Evolutionary conservation across 129 eudicot species (phyloP).

Genomic region (Dittrichia graveolens): DNA sequence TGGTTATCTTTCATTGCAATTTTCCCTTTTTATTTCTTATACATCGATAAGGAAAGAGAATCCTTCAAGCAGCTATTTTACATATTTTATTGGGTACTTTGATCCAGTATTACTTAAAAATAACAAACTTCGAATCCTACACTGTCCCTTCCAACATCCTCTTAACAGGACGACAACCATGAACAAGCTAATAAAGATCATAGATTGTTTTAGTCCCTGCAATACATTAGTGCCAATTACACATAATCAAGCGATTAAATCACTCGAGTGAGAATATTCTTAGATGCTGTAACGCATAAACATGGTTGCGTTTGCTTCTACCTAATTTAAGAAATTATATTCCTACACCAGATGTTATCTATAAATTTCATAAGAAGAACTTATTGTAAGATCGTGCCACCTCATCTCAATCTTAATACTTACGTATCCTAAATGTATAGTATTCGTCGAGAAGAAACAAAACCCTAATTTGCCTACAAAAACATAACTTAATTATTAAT

Average conservation of each 20-base stretch:
- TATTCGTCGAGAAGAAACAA: conserved; percentile 4
- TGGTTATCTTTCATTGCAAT: neutral
- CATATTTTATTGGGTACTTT: neutral
- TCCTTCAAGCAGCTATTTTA: neutral
- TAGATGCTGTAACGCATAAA: conserved; percentile 7
- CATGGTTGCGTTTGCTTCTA: conserved; percentile 7
- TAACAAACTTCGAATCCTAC: neutral
- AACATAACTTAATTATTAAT: neutral
- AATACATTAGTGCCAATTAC: neutral
- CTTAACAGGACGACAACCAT: conserved; percentile 1
- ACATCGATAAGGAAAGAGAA: neutral
- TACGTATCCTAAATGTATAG: neutral
- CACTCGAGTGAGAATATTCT: neutral
- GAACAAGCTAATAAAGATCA: conserved; percentile 9
- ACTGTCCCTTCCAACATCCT: neutral
- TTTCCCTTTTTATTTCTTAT: neutral
- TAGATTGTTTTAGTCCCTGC: neutral
- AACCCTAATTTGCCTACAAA: conserved; percentile 23
- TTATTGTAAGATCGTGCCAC: conserved; percentile 6
- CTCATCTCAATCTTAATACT: conserved; percentile 6
- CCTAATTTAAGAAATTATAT: neutral
- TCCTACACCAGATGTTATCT: neutral
- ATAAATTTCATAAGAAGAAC: neutral
- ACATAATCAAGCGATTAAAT: neutral
- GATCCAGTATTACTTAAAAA: neutral